Base-by-base conservation (phyloP, 345 rosid species). In the Melastoma malabathricum region DNA sequence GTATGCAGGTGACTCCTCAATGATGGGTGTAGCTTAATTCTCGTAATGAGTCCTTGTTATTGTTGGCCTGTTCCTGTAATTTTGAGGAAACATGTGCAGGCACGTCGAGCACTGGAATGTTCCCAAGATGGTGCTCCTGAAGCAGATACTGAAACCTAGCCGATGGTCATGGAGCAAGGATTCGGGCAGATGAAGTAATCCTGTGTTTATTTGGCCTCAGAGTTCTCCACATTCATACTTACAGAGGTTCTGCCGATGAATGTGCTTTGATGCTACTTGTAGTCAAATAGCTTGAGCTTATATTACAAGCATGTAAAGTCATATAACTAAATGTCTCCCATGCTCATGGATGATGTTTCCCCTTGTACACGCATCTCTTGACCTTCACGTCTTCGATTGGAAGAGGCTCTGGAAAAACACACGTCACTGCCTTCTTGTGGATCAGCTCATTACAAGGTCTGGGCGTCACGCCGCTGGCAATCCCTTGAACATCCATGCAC, bases 31-130 rank as follows among this genome's bases (percentile, higher is more conserved):
- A 29, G 38, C 38, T 29, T 29, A 29, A 29, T 29, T 6, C 6
- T 29, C 38, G 22, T 7, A 25, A 18, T 7, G 18, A n/a, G 12
- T 12, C 18, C 47, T 3, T 48, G 16, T 38, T n/a, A 0, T 49
- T 45, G 55, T 39, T 6, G 9, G 1, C 18, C 5, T 10, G 16
- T 18, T 46, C 4, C 10, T 12, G 9, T 62, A 8, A 20, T 45
- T 50, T 41, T 27, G 14, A 7, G 20, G n/a, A 3, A 13, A 41
- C 46, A 9, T 46, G 51, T 54, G 53, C 76, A 84, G 95, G 76
- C 97, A 83, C 23, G 81, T 79, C 58, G 95, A 86, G 76, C 84
- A 86, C 67, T 86, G 95, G 96, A 86, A 86, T 53, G 96, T 84
- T 20, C 96, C 96, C 50, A 84, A 87, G 75, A 81, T 77, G 85